Evolutionary conservation across 2,329 filamentous ascomycete genomes (phyloP).

Genomic region (Sarocladiaceae sp.): DNA sequence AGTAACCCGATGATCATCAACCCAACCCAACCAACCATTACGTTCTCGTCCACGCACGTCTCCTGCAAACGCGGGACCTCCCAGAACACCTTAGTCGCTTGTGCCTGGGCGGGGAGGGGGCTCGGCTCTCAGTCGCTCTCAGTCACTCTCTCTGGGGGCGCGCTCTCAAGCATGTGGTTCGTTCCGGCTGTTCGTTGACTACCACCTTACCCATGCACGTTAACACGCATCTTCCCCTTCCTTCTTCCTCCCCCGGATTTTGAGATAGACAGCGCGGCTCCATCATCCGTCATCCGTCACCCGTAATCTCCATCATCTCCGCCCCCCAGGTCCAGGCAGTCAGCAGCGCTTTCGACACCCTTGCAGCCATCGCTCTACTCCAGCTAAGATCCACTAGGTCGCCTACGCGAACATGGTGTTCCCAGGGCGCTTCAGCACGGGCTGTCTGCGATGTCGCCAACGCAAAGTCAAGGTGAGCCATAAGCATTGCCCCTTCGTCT

Average conservation of each 20-base stretch:
- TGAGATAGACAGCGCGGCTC: not conserved
- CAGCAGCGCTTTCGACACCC: conserved; percentile 3
- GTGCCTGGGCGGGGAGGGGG: too few species aligned
- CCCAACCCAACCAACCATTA: too few species aligned
- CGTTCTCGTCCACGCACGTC: too few species aligned
- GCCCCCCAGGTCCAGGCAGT: too few species aligned
- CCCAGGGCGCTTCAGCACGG: conserved; percentile 23
- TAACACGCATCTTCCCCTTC: not conserved
- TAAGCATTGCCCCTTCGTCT: not conserved
- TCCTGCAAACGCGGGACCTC: too few species aligned
- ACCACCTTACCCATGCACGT: not conserved
- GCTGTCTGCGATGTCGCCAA: conserved; percentile 22
- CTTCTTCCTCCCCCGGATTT: conserved; percentile 3
- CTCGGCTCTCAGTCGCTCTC: too few species aligned
- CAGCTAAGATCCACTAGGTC: not conserved
- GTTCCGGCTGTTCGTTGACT: not conserved
- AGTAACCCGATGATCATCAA: too few species aligned
- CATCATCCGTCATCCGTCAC: not conserved
- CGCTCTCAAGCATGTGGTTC: conserved; percentile 8
- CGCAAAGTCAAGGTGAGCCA: conserved; percentile 24
- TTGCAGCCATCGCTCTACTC: not conserved
- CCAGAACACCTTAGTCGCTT: too few species aligned
- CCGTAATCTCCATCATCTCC: not conserved
- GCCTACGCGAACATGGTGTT: conserved; percentile 20
- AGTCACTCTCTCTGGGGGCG: too few species aligned